phyloP scores from a whole-genome alignment of 768 basidiomycete genomes.

The Boletus reticulatus region DNA sequence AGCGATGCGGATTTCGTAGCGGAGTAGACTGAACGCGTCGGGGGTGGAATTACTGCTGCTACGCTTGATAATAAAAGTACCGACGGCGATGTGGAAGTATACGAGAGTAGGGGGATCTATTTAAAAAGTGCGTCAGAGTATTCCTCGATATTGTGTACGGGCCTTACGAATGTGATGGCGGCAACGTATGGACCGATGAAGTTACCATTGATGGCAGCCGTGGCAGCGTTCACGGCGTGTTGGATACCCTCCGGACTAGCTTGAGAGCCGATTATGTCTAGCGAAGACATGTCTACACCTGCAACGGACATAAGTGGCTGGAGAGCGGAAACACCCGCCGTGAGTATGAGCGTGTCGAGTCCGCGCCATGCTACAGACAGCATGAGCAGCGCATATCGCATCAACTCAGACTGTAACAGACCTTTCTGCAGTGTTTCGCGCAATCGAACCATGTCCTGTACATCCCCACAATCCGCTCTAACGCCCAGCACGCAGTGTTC shows the following conservation, averaged over 20 bases:
- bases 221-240: constrained; percentile 53
- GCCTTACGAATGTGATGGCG: constrained; percentile 68
- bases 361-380: constrained; percentile 66
- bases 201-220: constrained; percentile 59
- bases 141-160: not conserved
- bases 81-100: constrained; percentile 64
- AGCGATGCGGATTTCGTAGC: constrained; percentile 82
- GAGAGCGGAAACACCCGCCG: constrained; percentile 82
- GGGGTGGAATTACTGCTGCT: constrained; percentile 79
- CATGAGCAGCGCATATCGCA: not conserved
- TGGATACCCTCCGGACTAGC: constrained; percentile 57
- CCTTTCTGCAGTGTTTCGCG: constrained; percentile 53
- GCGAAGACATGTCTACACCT: constrained; percentile 41
- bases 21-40: constrained; percentile 80
- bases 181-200: constrained; percentile 68
- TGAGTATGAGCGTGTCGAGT: constrained; percentile 78
- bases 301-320: constrained; percentile 73
- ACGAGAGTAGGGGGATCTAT: constrained; percentile 74
- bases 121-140: not conserved
- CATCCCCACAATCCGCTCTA: constrained; percentile 60
- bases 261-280: constrained; percentile 33
- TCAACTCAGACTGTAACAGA: constrained; percentile 21
- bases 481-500: constrained; percentile 44
- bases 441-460: constrained; percentile 64
- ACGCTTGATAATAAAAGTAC: constrained; percentile 78